Evolutionary conservation across 108 stramenopile genomes (phyloP), one percentile per base, ranked within the genome.

Genomic region (Nitzschia sp.): DNA sequence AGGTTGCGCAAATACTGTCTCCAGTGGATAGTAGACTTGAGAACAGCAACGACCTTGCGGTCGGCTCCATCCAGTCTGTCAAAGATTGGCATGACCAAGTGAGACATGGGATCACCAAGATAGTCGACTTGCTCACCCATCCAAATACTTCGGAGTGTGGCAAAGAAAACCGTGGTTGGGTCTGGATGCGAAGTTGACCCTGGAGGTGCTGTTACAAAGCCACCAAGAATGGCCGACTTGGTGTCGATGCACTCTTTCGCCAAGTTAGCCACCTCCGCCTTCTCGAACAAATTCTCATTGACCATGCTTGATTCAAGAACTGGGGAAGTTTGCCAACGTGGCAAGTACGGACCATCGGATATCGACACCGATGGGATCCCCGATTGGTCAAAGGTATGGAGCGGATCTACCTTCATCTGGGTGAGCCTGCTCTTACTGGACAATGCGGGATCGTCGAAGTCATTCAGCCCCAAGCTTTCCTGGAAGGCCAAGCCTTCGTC

Each of bases 11-110:
- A 56, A 36, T 77, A 52, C 0, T 38, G 45, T 29, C 67, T 59
- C 88, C 88, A 89, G 28, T 56, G 63, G 64, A 85, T 82, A n/a
- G 71, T 76, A 2, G 80, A 71, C 21, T 55, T 62, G 8, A 85
- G 66, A 17, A 75, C 64, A n/a, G 79, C 86, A 15, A 81, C 80
- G 0, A 80, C 76, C 0, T 19, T 35, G 1, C 64, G 48, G 35
- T 68, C 30, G 23, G 16, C 33, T 1, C 52, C 52, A 0, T 17
- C n/a, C 31, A 61, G 25, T 13, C 11, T 44, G 45, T 61, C 60
- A 27, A 61, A 61, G 26, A 61, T 61, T 17, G 60, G 60, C 4
- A 61, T 61, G 0, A 61, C 60, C 3, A 61, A 34, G 26, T 61
- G 60, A 25, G 60, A 61, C 60, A 61, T 44, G 6, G 60, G 60